Base-by-base conservation (phyloP, 768 basidiomycete genomes). In the Boletales sp. region DNA sequence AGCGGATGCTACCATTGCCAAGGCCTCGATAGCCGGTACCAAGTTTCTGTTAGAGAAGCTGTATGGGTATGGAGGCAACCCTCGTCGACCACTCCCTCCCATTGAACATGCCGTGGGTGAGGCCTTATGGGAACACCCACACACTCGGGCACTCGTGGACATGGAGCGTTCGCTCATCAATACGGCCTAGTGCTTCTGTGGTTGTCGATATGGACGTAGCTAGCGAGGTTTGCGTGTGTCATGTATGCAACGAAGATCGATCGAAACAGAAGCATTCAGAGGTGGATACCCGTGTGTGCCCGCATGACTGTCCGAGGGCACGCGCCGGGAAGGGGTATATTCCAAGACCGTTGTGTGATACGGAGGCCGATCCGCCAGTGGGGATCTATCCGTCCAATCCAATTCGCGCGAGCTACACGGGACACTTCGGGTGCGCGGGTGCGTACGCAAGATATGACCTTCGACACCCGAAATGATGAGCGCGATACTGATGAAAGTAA, bases 1-100 rank as follows among this genome's bases (percentile, higher is more conserved):
- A 41, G 90, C 83, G 6, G 94, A 97, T 65, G 84, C 74, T 55
- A 86, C 88, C 7, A 85, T 93, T 57, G 79, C 86, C 21, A 86
- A 87, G 60, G 70, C 81, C 2, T 84, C 83, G 2, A 84, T 95
- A 53, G 70, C 86, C 7, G 92, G 93, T 6, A 92, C 87, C n/a
- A 95, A 95, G 68, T 84, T 73, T 62, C 74, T 89, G 37, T 68
- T 93, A 13, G 74, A 90, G 65, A 86, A 78, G 62, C 64, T 87
- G 17, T 77, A 86, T 55, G 91, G 90, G 9, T 94, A 93, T 63
- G 90, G 91, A 13, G 91, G 90, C 0, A 60, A 69, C 21, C 84
- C 90, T n/a, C 77, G 93, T 47, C 80, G 77, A 60, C 94, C 94
- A 12, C 77, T 95, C 42, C 77, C 81, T 41, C 83, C 86, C 10